Conservation (phyloP, 371 early-diverging fungal genomes). For the Mortierella sp. region DNA sequence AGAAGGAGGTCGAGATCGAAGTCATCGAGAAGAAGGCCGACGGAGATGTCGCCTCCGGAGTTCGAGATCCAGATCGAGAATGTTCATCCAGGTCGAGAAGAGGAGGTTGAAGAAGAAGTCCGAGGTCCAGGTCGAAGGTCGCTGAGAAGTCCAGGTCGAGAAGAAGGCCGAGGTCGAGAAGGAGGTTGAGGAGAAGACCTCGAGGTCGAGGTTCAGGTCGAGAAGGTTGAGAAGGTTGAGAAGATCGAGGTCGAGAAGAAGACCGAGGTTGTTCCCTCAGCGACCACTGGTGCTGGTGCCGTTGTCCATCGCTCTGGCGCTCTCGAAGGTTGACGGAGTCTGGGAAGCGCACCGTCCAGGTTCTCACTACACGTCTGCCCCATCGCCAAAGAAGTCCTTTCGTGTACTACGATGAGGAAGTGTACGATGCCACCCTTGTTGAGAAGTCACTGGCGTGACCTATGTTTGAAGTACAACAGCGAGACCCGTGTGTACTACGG, state of each 20-base stretch:
- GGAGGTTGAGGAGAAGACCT: no score
- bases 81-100: no score
- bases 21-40: no score
- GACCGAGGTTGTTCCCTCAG: no score
- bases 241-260: constrained; percentile 2
- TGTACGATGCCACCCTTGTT: constrained; percentile 23
- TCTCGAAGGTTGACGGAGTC: constrained; percentile 1
- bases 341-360: constrained; percentile 23
- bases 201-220: not conserved
- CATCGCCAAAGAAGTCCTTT: constrained; percentile 20
- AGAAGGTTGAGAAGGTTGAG: constrained; percentile 3
- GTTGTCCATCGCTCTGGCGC: constrained; percentile 4
- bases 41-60: no score
- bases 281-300: constrained; percentile 22
- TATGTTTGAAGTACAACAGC: constrained; percentile 20
- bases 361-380: constrained; percentile 21
- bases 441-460: constrained; percentile 28
- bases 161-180: constrained; percentile 6
- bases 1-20: not conserved
- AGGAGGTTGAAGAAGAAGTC: no score
- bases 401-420: constrained; percentile 29
- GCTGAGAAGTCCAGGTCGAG: no score
- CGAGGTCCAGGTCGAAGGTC: no score
- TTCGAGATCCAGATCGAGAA: no score
- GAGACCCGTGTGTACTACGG: constrained; percentile 22